phyloP scores from a whole-genome alignment of 441 rosid species.

The Populus trichocarpa region DNA sequence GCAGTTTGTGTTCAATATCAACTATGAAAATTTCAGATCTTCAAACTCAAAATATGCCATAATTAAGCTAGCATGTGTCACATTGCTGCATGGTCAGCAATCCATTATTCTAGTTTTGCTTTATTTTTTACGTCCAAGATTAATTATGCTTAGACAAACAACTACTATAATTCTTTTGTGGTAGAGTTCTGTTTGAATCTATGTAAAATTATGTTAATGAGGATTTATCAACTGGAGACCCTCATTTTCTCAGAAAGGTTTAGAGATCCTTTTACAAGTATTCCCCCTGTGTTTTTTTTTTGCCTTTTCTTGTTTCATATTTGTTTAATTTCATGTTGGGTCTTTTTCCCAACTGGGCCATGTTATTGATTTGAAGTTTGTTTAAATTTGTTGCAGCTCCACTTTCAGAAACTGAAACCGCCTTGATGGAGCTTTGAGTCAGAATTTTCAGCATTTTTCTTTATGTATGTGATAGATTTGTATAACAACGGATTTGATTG shows the following conservation, averaged over 20 bases:
- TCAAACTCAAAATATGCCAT: neutral
- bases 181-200: neutral
- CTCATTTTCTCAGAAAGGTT: neutral
- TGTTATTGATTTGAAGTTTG: conserved; percentile 15
- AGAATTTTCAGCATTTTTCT: conserved; percentile 15
- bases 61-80: neutral
- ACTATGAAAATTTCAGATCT: neutral
- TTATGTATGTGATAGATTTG: conserved; percentile 27
- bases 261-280: neutral
- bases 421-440: conserved; percentile 85
- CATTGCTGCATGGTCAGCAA: neutral
- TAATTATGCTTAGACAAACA: neutral
- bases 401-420: conserved; percentile 87
- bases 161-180: neutral
- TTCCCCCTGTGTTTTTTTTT: neutral
- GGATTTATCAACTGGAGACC: neutral
- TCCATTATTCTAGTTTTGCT: neutral
- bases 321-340: neutral
- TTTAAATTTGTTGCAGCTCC: conserved; percentile 68
- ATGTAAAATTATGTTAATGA: neutral
- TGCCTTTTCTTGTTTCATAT: neutral
- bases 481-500: conserved; percentile 20
- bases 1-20: neutral
- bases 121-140: neutral
- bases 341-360: neutral